Evolutionary conservation across 108 stramenopile genomes (phyloP).

Genomic region (Ochromonas danica): DNA sequence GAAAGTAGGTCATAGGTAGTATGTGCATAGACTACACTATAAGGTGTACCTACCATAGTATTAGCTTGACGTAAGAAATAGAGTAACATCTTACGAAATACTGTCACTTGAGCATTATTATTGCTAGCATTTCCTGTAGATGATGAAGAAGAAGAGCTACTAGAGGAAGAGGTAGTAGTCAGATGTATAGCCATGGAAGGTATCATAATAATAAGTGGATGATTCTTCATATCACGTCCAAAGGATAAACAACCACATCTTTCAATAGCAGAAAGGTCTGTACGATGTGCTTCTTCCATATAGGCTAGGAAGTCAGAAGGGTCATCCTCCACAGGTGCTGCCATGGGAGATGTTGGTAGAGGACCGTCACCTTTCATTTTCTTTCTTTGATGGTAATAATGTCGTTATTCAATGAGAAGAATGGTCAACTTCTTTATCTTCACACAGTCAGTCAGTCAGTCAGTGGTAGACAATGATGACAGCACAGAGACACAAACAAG

Average conservation of each 20-base stretch:
- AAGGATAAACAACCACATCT: background rate
- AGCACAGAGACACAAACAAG: too few relatives aligned
- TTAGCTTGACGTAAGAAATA: conserved; percentile 3
- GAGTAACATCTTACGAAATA: conserved; percentile 7
- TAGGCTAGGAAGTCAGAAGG: background rate
- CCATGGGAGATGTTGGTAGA: too few relatives aligned
- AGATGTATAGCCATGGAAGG: background rate
- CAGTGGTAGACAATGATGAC: too few relatives aligned
- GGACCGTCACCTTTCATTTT: too few relatives aligned
- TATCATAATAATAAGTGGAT: background rate
- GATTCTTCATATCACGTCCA: background rate
- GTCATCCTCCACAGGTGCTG: too few relatives aligned
- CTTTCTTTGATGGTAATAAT: too few relatives aligned
- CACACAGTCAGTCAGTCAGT: too few relatives aligned
- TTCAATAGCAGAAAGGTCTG: background rate
- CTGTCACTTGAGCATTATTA: background rate
- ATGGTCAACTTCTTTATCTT: too few relatives aligned
- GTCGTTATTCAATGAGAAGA: too few relatives aligned
- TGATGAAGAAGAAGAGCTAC: too few relatives aligned
- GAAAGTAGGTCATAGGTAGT: background rate
- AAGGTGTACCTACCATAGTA: background rate
- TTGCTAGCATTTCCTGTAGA: too few relatives aligned
- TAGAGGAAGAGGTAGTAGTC: too few relatives aligned
- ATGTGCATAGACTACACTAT: conserved; percentile 29
- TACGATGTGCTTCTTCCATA: background rate